Evolutionary conservation across 2,329 filamentous ascomycete genomes (phyloP), one percentile per base, ranked within the genome.

Genomic region (Stagonosporopsis cucurbitacearum): DNA sequence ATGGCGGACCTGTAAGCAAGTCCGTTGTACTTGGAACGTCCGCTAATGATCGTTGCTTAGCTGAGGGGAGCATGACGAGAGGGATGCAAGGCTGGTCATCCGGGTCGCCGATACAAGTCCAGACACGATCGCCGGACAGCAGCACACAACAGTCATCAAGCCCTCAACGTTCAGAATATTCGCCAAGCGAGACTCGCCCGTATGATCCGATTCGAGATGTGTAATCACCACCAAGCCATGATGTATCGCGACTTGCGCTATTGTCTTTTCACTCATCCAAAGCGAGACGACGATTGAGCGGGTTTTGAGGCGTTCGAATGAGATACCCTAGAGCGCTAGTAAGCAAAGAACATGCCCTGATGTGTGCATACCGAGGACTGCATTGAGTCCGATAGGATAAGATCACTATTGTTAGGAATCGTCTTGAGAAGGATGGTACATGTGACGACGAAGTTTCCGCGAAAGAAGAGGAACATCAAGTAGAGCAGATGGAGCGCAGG

Each of bases 181-280:
- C 71, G 52, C 65, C 71, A 57, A 72, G 65, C 65, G 71, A 73
- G 50, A 66, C 64, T 42, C 71, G 70, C 48, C 68, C 70, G 20
- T 75, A 73, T 60, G 72, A 75, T 30, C 72, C 72, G 48, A 72
- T 75, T 51, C 64, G 71, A 62, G 72, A 75, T 63, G 70, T 74
- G 55, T 75, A 73, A 43, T 8, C 39, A 22, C 19, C n/a, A 33
- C 53, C 42, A 28, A 43, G 40, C 42, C 47, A 42, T 28, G 30
- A 47, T 51, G 47, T 33, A 43, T 46, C 44, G 63, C 61, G 57
- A 51, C 54, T 55, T 56, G 62, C 63, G 62, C 53, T 40, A 61
- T 67, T 66, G 54, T 51, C 51, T 59, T 51, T 46, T 46, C 36
- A 59, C 57, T 46, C 49, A 61, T 55, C 52, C 48, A 52, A 37